phyloP scores from a whole-genome alignment of 768 basidiomycete species.

The Lactarius trivialis region DNA sequence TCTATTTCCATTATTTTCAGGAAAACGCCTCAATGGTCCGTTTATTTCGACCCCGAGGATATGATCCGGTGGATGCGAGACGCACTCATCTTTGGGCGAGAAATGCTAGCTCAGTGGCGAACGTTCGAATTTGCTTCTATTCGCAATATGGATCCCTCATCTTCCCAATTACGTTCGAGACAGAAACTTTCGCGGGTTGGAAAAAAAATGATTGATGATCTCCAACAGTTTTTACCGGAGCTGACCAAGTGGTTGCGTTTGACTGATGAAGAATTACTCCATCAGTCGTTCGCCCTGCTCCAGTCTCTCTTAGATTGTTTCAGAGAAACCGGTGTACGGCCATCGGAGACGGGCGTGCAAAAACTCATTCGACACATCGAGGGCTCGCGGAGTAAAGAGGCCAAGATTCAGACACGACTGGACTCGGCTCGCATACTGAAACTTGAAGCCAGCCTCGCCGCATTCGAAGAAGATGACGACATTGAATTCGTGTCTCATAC shows the following conservation, averaged over 20 bases:
- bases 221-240: constrained; percentile 75
- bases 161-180: constrained; percentile 25
- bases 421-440: constrained; percentile 52
- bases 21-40: constrained; percentile 76
- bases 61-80: constrained; percentile 99
- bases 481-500: constrained; percentile 47
- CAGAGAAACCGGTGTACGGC: constrained; percentile 50
- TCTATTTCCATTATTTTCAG: constrained; percentile 81
- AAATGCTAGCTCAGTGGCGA: constrained; percentile 74
- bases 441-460: constrained; percentile 58
- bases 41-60: constrained; percentile 66
- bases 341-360: constrained; percentile 47
- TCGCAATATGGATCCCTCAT: constrained; percentile 28
- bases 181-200: constrained; percentile 53
- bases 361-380: constrained; percentile 64
- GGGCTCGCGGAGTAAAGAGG: constrained; percentile 46
- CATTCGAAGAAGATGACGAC: constrained; percentile 58
- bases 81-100: constrained; percentile 86
- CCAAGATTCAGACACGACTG: constrained; percentile 46
- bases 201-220: constrained; percentile 65
- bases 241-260: constrained; percentile 84
- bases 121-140: constrained; percentile 68
- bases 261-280: constrained; percentile 85
- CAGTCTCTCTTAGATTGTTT: constrained; percentile 76
- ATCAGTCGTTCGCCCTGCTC: constrained; percentile 81